Evolutionary conservation across 306 rosid genomes (phyloP).

Genomic region (Glycine tomentella): DNA sequence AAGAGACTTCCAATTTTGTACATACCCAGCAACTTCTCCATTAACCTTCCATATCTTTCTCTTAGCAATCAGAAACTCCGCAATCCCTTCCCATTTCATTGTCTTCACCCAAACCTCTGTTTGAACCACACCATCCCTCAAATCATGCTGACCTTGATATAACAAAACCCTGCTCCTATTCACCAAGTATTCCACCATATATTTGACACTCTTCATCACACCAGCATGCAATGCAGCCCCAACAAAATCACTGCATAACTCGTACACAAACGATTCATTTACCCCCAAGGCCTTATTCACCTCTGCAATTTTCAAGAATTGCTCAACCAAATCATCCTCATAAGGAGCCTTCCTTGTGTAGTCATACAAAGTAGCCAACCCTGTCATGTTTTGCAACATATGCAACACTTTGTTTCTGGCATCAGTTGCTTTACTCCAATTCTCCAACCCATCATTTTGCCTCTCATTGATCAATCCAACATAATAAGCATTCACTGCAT

Average conservation of each 20-base stretch:
- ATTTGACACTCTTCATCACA: conserved; percentile 85
- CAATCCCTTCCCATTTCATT: conserved; percentile 73
- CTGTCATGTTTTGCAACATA: conserved; percentile 62
- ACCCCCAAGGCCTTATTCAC: conserved; percentile 61
- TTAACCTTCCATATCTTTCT: conserved; percentile 75
- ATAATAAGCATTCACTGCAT: conserved; percentile 65
- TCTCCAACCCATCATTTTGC: conserved; percentile 69
- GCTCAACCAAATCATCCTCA: conserved; percentile 45
- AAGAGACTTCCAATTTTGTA: conserved; percentile 71
- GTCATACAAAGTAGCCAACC: conserved; percentile 53
- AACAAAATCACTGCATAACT: conserved; percentile 60
- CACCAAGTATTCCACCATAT: conserved; percentile 67
- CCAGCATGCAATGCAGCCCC: conserved; percentile 55
- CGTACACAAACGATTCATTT: conserved; percentile 52
- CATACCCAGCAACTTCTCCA: conserved; percentile 78
- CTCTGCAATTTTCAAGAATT: conserved; percentile 52
- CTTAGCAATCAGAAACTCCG: conserved; percentile 56
- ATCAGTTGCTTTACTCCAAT: conserved; percentile 62
- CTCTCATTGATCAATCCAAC: conserved; percentile 71
- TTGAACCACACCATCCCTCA: conserved; percentile 70
- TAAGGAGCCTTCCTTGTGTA: conserved; percentile 57
- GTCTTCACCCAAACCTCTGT: conserved; percentile 81
- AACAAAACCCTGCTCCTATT: conserved; percentile 63
- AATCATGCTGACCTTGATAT: conserved; percentile 75
- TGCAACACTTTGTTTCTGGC: conserved; percentile 44